A percentile compares a stretch with the other conserved stretches of the same genome.
These are phyloP conservation scores for Arthrobotrys sphaeroides DNA, from an alignment of 2,329 filamentous ascomycete genomes.

Conservation along the genomic window DNA sequence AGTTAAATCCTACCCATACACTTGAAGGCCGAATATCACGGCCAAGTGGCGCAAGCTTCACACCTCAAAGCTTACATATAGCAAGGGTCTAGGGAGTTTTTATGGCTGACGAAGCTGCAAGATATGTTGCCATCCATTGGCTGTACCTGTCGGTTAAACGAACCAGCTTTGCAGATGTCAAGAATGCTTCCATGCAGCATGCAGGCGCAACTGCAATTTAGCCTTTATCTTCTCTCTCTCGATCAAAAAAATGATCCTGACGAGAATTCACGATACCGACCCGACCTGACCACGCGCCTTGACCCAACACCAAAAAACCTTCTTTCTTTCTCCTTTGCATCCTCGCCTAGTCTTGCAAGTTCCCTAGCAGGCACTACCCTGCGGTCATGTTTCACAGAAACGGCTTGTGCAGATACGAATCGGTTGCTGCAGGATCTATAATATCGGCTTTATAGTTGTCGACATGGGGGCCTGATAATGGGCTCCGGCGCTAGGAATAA, in stretches of 20 bases:
- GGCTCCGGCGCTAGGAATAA: constrained; percentile 2
- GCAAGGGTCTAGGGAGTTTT: not conserved
- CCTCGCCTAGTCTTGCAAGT: constrained; percentile 4
- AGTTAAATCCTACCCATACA: not conserved
- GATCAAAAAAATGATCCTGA: not conserved
- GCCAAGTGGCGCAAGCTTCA: not conserved
- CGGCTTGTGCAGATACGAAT: constrained; percentile 7
- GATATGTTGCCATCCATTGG: not conserved
- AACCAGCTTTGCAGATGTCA: not conserved
- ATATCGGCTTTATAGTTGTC: not conserved
- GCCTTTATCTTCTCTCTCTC: constrained; percentile 15
- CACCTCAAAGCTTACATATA: not conserved
- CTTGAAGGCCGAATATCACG: not conserved
- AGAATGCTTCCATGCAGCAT: not conserved
- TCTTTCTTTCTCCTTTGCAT: not conserved
- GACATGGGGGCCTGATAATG: not conserved
- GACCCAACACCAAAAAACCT: not conserved
- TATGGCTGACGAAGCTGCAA: not conserved
- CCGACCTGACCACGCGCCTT: not conserved
- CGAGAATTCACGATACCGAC: not conserved
- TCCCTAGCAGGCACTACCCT: not conserved
- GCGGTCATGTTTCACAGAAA: constrained; percentile 33
- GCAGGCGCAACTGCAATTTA: constrained; percentile 22
- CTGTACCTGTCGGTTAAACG: constrained; percentile 24
- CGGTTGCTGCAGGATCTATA: not conserved